Conservation (phyloP, 2,329 filamentous ascomycete species). For the Arthrobotrys pseudoclavata region DNA sequence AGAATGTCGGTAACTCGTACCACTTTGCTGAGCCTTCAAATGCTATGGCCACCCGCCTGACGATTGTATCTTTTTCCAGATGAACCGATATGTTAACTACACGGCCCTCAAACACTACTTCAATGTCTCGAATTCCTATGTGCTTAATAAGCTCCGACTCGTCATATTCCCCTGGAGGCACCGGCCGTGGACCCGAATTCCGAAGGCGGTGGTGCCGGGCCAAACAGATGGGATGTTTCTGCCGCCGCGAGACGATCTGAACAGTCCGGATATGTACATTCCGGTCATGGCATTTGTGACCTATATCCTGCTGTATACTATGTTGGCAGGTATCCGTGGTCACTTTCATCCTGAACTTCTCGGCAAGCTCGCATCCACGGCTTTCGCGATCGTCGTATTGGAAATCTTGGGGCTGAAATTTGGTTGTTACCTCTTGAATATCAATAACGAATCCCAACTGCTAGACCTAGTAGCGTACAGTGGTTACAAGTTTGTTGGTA, state of each 20-base stretch:
- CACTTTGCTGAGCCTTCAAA: slow-evolving; percentile 23
- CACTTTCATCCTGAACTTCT: slow-evolving; percentile 95
- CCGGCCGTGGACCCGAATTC: slow-evolving; percentile 93
- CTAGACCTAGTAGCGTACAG: slow-evolving; percentile 95
- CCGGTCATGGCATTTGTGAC: slow-evolving; percentile 98
- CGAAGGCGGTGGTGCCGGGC: slow-evolving; percentile 73
- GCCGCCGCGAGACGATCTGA: slow-evolving; percentile 93
- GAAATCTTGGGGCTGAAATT: slow-evolving; percentile 93
- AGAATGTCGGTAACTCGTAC: slow-evolving; percentile 75
- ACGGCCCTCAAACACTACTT: slow-evolving; percentile 98
- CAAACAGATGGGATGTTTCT: slow-evolving; percentile 83
- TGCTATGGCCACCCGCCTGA: neutral
- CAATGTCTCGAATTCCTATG: slow-evolving; percentile 97
- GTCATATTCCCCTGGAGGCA: slow-evolving; percentile 98
- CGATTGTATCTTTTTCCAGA: slow-evolving; percentile 67
- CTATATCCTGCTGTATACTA: slow-evolving; percentile 92
- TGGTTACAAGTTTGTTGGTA: slow-evolving; percentile 98
- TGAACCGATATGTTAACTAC: slow-evolving; percentile 89
- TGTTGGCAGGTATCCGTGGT: slow-evolving; percentile 88
- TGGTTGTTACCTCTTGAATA: slow-evolving; percentile 92
- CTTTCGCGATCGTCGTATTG: slow-evolving; percentile 83
- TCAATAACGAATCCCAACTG: slow-evolving; percentile 92
- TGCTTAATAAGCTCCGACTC: slow-evolving; percentile 90
- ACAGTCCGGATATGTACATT: slow-evolving; percentile 99
- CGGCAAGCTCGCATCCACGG: slow-evolving; percentile 87